Evolutionary conservation across 73 alveolate species (phyloP), one percentile per base, ranked within the genome.

Genomic region (Paramecium sonneborni): DNA sequence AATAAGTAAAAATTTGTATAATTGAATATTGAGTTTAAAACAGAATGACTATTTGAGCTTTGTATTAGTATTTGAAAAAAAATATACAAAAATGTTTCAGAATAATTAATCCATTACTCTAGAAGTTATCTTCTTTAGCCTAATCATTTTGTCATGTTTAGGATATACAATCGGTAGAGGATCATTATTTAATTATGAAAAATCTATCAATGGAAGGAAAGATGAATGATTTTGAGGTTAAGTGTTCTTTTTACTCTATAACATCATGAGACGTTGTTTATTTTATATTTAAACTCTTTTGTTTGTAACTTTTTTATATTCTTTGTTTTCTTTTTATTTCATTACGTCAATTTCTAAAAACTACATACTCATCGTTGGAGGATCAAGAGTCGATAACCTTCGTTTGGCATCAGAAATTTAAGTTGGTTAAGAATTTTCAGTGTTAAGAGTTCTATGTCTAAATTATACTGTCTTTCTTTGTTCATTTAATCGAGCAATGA

Each of bases 331-430:
- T 14, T 62, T 62, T 30, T 62, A 32, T 62, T 62, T 62, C 28
- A 62, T 62, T 62, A 62, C 48, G 46, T 62, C 84, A 62, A 62
- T 43, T 7, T 62, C 84, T 32, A 62, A 32, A 5, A 14, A 62
- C 23, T 62, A 21, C 84, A 62, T 62, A 32, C 84, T 62, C 84
- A 62, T 62, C 39, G 84, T 62, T 62, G 84, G 84, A 62, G 84
- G 84, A 62, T 62, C 84, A 62, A 62, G 84, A 26, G 84, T 62
- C 24, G 84, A 62, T 11, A 30, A n/a, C 44, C 44, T 62, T 26
- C 84, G 21, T 32, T 62, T 62, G 3, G 20, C 44, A 62, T 62
- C 84, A 26, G 21, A 4, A 6, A 62, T 26, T 14, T 62, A 62
- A 15, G 44, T 15, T 30, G 48, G 39, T 9, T 62, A 9, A 24